Evolutionary conservation across 805 yeast species (phyloP), one percentile per base, ranked within the genome.

Genomic region (Candida krabiensis): DNA sequence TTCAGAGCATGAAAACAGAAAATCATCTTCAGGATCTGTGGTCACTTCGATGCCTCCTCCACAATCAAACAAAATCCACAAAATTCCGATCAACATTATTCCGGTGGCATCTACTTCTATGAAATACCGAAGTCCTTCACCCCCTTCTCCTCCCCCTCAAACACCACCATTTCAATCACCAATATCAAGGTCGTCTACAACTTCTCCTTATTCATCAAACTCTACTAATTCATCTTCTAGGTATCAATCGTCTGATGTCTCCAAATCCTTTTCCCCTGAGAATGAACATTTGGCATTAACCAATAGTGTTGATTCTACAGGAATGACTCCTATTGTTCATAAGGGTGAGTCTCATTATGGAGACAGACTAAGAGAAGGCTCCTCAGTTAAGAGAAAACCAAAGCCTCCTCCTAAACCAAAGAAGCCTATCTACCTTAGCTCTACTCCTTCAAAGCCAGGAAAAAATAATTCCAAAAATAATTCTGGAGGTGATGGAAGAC

Each of bases 401-500:
- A 61, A 60, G 2, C 77, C 81, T 2, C 80, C 81, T 19, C 79
- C 80, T 22, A 80, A 79, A 48, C 89, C 89, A 1, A 66, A 65
- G 50, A 83, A 83, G 50, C 90, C 91, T 3, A 53, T 55, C 3
- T 72, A 75, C 49, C 61, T 81, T 40, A 70, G 70, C 47, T 58
- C 73, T 8, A 62, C 61, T 4, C 59, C 49, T 16, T 5, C 41
- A 2, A 29, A n/a, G 12, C 38, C 34, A 11, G 16, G 19, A 13
- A 26, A 27, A 26, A 30, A 13, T 21, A 8, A 7, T 8, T 21
- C 24, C 7, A 26, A 26, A 18, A 36, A 37, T 23, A 31, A 43
- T 16, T 25, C 38, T 16, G 32, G 16, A 7, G 14, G 25, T 22
- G 24, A 29, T 27, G 41, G n/a, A 40, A 49, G 17, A 28, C 44